A percentile compares a stretch with the other conserved stretches of the same genome.
phyloP scores from a whole-genome alignment of 805 yeast genomes.

The Candida coquimbonensis region DNA sequence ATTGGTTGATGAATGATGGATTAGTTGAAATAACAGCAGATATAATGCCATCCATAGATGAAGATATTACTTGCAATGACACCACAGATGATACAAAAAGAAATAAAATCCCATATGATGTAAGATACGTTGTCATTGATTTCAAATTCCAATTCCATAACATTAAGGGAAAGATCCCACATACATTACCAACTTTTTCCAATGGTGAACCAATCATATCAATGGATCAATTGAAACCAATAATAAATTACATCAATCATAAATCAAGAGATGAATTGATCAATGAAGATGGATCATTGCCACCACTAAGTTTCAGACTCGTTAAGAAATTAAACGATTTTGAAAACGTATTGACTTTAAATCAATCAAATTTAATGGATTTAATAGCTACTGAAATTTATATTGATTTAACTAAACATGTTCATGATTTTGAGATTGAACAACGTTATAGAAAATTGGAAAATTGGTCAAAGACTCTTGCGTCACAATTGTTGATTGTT shows the following conservation, averaged over 20 bases:
- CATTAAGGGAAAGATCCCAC: conserved; percentile 48
- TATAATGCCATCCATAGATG: conserved; percentile 57
- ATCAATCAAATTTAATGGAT: conserved; percentile 43
- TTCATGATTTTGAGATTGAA: conserved; percentile 44
- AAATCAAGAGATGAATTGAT: conserved; percentile 21
- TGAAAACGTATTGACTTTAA: conserved; percentile 30
- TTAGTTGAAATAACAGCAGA: conserved; percentile 66
- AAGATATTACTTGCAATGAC: conserved; percentile 3
- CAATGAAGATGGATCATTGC: conserved; percentile 19
- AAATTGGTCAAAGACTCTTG: conserved; percentile 53
- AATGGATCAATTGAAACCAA: conserved; percentile 50
- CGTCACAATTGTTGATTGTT: conserved; percentile 48
- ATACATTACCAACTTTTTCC: conserved; percentile 42
- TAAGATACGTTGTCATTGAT: conserved; percentile 59
- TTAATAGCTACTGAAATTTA: conserved; percentile 48
- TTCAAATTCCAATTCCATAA: conserved; percentile 59
- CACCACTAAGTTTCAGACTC: conserved; percentile 32
- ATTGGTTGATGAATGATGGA: conserved; percentile 73
- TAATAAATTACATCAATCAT: conserved; percentile 55
- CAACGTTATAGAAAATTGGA: conserved; percentile 38
- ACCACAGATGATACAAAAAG: too few relatives aligned
- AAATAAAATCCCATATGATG: conserved; percentile 9
- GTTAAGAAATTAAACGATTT: conserved; percentile 40
- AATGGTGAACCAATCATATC: conserved; percentile 51
- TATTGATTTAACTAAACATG: conserved; percentile 48